A percentile compares a stretch with the other conserved stretches of the same genome.
These are phyloP conservation scores for Teratosphaeria gauchensis DNA, from an alignment of 2,329 filamentous ascomycete genomes.

Conservation along the genomic window DNA sequence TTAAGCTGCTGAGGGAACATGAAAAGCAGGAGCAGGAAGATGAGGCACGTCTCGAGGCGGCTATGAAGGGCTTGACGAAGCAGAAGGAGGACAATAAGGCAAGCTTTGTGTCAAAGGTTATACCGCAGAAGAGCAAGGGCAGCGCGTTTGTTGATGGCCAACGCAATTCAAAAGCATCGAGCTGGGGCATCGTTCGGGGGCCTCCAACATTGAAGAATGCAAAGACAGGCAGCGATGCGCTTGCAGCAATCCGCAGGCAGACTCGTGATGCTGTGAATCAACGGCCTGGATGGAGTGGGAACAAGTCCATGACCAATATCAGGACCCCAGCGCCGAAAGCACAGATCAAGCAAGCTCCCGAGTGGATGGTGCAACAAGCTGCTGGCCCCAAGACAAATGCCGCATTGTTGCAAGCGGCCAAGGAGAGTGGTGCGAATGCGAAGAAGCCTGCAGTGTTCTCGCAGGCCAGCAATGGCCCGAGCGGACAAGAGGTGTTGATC, in stretches of 20 bases:
- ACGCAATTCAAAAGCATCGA: neutral
- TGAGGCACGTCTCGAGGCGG: constrained; percentile 30
- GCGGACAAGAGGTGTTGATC: neutral
- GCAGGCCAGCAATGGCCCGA: neutral
- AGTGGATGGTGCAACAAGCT: constrained; percentile 5
- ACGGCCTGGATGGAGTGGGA: neutral
- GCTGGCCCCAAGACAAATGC: neutral
- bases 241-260: constrained; percentile 7
- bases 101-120: constrained; percentile 4
- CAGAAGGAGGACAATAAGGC: constrained; percentile 46
- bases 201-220: constrained; percentile 9
- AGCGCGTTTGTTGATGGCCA: constrained; percentile 5
- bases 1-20: constrained; percentile 33
- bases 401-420: neutral
- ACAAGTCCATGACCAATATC: neutral
- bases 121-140: constrained; percentile 1
- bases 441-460: neutral
- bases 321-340: neutral
- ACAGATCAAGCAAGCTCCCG: constrained; percentile 6
- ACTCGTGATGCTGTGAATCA: constrained; percentile 3
- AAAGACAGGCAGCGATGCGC: constrained; percentile 7
- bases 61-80: constrained; percentile 53
- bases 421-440: neutral
- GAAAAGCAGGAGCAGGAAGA: constrained; percentile 25
- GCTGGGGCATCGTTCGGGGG: neutral